Evolutionary conservation across 192 early-diverging fungal genomes (phyloP).

Genomic region (Phlyctochytrium planicorne): DNA sequence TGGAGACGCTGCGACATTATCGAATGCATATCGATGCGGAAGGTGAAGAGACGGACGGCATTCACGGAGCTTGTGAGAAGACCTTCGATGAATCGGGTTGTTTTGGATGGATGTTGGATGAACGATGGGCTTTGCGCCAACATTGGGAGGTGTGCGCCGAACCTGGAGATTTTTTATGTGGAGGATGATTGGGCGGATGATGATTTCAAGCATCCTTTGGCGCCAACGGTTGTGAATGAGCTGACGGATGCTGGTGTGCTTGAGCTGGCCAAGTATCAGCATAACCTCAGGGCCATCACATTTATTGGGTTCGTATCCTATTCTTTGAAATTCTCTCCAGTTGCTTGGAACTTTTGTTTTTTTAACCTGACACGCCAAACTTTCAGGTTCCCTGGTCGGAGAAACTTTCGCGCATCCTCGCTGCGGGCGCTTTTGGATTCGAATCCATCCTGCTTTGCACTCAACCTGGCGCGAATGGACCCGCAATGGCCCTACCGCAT

Average conservation of each 20-base stretch:
- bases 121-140: neutral
- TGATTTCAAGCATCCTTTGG: conserved; percentile 8
- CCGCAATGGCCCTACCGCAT: conserved; percentile 8
- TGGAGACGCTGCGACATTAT: neutral
- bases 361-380: neutral
- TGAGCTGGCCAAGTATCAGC: conserved; percentile 1
- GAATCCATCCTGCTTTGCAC: conserved; percentile 2
- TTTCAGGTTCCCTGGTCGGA: conserved; percentile 5
- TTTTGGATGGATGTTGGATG: conserved; percentile 10
- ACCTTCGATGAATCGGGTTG: neutral
- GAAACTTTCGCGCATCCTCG: conserved; percentile 1
- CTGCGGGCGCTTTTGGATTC: neutral
- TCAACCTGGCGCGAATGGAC: conserved; percentile 8
- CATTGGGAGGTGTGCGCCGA: neutral
- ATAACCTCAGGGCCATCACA: conserved; percentile 3
- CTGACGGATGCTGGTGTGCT: neutral
- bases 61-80: conserved; percentile 4
- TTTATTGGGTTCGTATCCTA: neutral
- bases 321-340: neutral
- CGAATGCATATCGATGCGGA: conserved; percentile 2
- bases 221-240: conserved; percentile 8
- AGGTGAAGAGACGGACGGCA: conserved; percentile 9
- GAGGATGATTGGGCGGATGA: conserved; percentile 14
- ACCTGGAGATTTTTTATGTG: conserved; percentile 5
- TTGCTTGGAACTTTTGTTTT: neutral